Evolutionary conservation across 2,329 filamentous ascomycete species (phyloP), one percentile per base, ranked within the genome.

Genomic region (Colletotrichum sublineola): DNA sequence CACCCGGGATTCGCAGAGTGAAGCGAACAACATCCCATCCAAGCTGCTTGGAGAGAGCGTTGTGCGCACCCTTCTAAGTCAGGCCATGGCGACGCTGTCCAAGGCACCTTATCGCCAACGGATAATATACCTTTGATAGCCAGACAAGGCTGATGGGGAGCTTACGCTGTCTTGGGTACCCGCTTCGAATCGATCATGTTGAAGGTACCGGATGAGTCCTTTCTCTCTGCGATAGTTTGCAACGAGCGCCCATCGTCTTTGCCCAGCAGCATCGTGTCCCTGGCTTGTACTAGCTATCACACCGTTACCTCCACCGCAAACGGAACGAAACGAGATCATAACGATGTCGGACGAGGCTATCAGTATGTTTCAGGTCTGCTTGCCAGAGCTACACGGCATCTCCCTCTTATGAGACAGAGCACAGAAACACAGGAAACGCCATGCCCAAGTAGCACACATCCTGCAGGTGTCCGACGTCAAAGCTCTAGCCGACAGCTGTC

Each of bases 381-480:
- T 67, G 36, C 44, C 40, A 29, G 40, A 53, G 56, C n/a, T 46
- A 63, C 68, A 63, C 68, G 68, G 38, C 63, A 63, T 62, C 62
- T n/a, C 56, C 48, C 68, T 29, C 48, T 55, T 24, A 57, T 29
- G 55, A 33, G 29, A 20, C 46, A 61, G 44, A 52, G 3, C 56
- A 62, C 40, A 33, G 63, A 31, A 55, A 40, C 50, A 63, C 56
- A 52, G 64, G 14, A 55, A 53, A 42, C 46, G 42, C 63, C 44
- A 50, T 24, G 9, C 31, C 40, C 55, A 53, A 48, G 48, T 50
- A 14, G 56, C 46, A 61, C 56, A 9, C 31, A n/a, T 62, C 56
- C 56, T 71, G 68, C 63, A 62, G 63, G 56, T 42, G 36, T 46
- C 68, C 64, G 68, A 71, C 68, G 68, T 71, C 64, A 68, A 71